Conservation (phyloP, 805 yeast species). For the Starmerella riodocensis region DNA sequence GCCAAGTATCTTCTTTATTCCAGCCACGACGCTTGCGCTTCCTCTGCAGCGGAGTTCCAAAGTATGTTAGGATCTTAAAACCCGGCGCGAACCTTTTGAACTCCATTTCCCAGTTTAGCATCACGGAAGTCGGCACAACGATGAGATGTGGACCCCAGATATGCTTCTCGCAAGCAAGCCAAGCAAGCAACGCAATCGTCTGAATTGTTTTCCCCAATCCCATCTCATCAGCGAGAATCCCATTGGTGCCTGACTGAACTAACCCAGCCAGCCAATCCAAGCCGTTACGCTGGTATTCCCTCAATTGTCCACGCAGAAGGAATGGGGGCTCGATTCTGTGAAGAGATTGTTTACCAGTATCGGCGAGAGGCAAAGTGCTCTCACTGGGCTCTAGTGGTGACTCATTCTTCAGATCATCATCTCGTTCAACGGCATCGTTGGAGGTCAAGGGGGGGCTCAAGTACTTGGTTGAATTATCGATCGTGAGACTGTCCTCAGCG, state of each 20-base stretch:
- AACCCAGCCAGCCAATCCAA: conserved; percentile 92
- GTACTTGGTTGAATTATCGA: no score
- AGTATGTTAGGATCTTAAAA: conserved; percentile 84
- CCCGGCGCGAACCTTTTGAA: conserved; percentile 98
- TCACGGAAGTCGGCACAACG: conserved; percentile 93
- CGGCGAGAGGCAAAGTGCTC: no score
- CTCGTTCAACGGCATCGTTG: not conserved
- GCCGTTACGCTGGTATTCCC: conserved; percentile 92
- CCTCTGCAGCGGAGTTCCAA: conserved; percentile 94
- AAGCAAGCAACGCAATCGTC: conserved; percentile 73
- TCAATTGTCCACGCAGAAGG: conserved; percentile 58
- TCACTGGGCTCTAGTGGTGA: conserved; percentile 10
- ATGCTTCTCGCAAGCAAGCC: conserved; percentile 84
- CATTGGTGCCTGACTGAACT: conserved; percentile 84
- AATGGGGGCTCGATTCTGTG: conserved; percentile 51
- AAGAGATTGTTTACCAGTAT: not conserved
- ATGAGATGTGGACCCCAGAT: conserved; percentile 97
- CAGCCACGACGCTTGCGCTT: conserved; percentile 93
- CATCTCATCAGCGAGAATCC: conserved; percentile 97
- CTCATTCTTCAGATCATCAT: conserved; percentile 1
- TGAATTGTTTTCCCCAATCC: conserved; percentile 94
- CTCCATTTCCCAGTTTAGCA: conserved; percentile 99
- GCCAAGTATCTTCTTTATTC: conserved; percentile 93
- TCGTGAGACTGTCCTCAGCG: no score
- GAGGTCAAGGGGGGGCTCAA: not conserved